Evolutionary conservation across 805 yeast species (phyloP).

Genomic region (Metschnikowia kofuensis): DNA sequence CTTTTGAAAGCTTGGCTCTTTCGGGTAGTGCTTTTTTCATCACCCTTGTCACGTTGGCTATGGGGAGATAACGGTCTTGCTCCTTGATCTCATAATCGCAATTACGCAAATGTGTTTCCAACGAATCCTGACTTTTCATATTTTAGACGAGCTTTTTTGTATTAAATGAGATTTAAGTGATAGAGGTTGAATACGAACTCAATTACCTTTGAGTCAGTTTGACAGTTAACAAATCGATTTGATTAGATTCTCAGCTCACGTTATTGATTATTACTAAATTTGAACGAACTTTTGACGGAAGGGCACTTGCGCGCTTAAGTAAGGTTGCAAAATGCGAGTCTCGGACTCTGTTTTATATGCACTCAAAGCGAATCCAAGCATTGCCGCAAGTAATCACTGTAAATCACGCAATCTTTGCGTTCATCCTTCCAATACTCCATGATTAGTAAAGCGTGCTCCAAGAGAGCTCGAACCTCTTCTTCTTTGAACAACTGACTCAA

Average conservation of each 20-base stretch:
- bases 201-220: too few species aligned
- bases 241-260: neutral
- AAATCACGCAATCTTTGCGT: constrained; percentile 30
- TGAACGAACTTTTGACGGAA: neutral
- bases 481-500: constrained; percentile 4
- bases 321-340: constrained; percentile 20
- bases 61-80: constrained; percentile 43
- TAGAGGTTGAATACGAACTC: neutral
- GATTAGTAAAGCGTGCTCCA: constrained; percentile 30
- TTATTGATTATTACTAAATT: too few species aligned
- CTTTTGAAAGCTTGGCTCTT: constrained; percentile 74
- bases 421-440: constrained; percentile 37
- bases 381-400: constrained; percentile 22
- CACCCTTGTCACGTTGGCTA: constrained; percentile 59
- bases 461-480: constrained; percentile 4
- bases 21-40: constrained; percentile 73
- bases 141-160: too few species aligned
- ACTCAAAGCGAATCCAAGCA: constrained; percentile 10
- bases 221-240: neutral
- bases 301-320: constrained; percentile 12
- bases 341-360: constrained; percentile 13
- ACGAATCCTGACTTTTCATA: neutral
- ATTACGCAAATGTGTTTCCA: constrained; percentile 17
- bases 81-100: constrained; percentile 43
- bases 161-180: too few species aligned